These are phyloP conservation scores for Pittosporum tobira DNA, from an alignment of 129 eudicot species.

Conservation along the genomic window DNA sequence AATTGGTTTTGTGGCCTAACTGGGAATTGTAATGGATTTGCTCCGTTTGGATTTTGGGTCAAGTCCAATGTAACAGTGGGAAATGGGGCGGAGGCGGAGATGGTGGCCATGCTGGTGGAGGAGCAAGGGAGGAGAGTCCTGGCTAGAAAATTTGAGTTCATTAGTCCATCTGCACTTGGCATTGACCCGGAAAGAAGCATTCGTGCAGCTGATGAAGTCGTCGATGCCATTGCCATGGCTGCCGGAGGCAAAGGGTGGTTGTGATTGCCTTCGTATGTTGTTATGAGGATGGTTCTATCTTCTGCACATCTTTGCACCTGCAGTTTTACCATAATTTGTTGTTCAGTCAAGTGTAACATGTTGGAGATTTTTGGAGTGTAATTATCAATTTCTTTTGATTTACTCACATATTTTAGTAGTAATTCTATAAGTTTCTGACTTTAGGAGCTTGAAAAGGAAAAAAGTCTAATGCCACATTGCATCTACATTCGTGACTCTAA, in stretches of 20 bases:
- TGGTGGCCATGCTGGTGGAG: slow-evolving; percentile 27
- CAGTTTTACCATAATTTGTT: not conserved
- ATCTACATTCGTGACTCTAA: no score
- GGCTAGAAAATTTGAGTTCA: slow-evolving; percentile 24
- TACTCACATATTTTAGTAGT: no score
- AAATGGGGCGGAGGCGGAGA: slow-evolving; percentile 34
- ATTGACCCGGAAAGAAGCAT: slow-evolving; percentile 42
- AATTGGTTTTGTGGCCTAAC: slow-evolving; percentile 20
- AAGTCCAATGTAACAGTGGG: slow-evolving; percentile 30
- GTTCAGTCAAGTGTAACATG: no score
- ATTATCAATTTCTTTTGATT: no score
- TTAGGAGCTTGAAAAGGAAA: no score
- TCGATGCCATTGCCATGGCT: slow-evolving; percentile 38
- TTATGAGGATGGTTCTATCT: slow-evolving; percentile 28
- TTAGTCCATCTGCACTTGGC: slow-evolving; percentile 24
- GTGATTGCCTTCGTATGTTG: slow-evolving; percentile 39
- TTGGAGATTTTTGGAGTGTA: not conserved
- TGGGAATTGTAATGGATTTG: slow-evolving; percentile 31
- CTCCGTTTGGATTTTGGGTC: slow-evolving; percentile 26
- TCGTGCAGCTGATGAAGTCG: slow-evolving; percentile 34
- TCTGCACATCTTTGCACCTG: slow-evolving; percentile 43
- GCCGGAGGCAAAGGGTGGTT: slow-evolving; percentile 43
- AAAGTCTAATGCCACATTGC: no score
- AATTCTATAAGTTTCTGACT: no score
- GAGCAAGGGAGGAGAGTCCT: slow-evolving; percentile 23